Evolutionary conservation across 2,329 filamentous ascomycete genomes (phyloP).

Genomic region (Eurotiales sp.): DNA sequence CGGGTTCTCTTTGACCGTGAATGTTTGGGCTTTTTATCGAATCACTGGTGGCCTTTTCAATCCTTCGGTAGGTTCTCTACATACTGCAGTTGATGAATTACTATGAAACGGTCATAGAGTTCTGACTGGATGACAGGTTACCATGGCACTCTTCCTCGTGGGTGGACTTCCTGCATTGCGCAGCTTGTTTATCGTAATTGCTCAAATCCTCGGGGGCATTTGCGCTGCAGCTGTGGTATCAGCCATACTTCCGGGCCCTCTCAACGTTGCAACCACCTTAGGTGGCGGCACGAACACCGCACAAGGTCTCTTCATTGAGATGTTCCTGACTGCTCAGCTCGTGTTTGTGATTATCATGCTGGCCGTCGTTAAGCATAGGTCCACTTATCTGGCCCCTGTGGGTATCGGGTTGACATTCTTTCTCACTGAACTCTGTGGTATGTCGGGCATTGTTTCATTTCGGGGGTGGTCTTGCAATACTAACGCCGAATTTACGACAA

Average conservation of each 20-base stretch:
- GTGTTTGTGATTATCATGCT: constrained; percentile 66
- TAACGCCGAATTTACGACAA: constrained; percentile 17
- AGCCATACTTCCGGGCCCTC: constrained; percentile 55
- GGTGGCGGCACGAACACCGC: constrained; percentile 48
- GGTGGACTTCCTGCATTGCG: constrained; percentile 55
- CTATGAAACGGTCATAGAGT: no score
- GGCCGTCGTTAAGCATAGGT: constrained; percentile 69
- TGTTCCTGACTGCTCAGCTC: constrained; percentile 62
- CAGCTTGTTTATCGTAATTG: constrained; percentile 50
- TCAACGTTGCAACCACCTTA: constrained; percentile 56
- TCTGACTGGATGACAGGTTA: constrained; percentile 38
- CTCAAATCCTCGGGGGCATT: constrained; percentile 59
- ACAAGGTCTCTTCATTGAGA: constrained; percentile 64
- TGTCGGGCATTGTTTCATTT: neutral
- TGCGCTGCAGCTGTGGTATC: constrained; percentile 56
- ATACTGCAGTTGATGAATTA: neutral
- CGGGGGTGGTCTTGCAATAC: neutral
- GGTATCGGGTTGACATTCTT: constrained; percentile 70
- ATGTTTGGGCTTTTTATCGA: constrained; percentile 54
- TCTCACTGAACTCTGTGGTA: constrained; percentile 52
- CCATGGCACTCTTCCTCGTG: constrained; percentile 57
- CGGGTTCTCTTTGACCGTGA: constrained; percentile 48
- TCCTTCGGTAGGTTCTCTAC: constrained; percentile 35
- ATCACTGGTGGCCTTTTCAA: constrained; percentile 52
- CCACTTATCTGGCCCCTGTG: constrained; percentile 66